These are phyloP conservation scores for Ophiocordyceps polyrhachis-furcata DNA, from an alignment of 2,329 filamentous ascomycete genomes.

Conservation along the genomic window DNA sequence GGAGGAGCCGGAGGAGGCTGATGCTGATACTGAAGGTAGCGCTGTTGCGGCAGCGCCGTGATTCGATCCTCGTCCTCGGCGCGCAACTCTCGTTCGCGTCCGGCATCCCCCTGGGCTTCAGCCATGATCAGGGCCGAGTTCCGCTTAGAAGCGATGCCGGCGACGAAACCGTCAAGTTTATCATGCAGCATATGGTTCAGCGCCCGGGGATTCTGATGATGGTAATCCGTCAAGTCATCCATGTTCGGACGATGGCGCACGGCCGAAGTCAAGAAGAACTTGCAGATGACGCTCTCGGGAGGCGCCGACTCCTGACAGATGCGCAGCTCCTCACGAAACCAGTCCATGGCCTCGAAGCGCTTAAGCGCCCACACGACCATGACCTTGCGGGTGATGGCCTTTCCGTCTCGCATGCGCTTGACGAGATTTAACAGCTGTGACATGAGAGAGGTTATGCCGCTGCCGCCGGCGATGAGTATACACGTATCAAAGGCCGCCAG, in stretches of 20 bases:
- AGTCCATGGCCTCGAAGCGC: conserved; percentile 83
- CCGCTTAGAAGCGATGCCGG: conserved; percentile 70
- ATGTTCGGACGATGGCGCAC: conserved; percentile 15
- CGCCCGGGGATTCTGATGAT: conserved; percentile 29
- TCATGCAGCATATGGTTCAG: conserved; percentile 66
- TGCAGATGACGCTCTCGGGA: conserved; percentile 73
- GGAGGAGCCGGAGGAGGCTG: conserved; percentile 9
- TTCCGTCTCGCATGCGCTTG: conserved; percentile 87
- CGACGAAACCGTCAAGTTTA: conserved; percentile 72
- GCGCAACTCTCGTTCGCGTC: conserved; percentile 62
- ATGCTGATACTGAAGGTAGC: conserved; percentile 39
- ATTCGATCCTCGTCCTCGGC: conserved; percentile 72
- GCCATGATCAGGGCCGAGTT: conserved; percentile 70
- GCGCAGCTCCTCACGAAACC: conserved; percentile 87
- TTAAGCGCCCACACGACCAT: conserved; percentile 91
- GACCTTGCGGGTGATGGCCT: conserved; percentile 78
- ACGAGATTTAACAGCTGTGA: conserved; percentile 86
- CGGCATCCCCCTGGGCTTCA: conserved; percentile 60
- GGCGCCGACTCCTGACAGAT: conserved; percentile 84
- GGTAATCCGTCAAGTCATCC: conserved; percentile 15
- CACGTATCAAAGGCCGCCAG: conserved; percentile 87
- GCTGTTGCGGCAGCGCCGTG: conserved; percentile 56
- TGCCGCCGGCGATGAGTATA: conserved; percentile 82
- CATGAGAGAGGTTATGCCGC: conserved; percentile 83
- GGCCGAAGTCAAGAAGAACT: conserved; percentile 81